Base-by-base conservation (phyloP, 2,329 filamentous ascomycete genomes). In the Xylaria hypoxylon region DNA sequence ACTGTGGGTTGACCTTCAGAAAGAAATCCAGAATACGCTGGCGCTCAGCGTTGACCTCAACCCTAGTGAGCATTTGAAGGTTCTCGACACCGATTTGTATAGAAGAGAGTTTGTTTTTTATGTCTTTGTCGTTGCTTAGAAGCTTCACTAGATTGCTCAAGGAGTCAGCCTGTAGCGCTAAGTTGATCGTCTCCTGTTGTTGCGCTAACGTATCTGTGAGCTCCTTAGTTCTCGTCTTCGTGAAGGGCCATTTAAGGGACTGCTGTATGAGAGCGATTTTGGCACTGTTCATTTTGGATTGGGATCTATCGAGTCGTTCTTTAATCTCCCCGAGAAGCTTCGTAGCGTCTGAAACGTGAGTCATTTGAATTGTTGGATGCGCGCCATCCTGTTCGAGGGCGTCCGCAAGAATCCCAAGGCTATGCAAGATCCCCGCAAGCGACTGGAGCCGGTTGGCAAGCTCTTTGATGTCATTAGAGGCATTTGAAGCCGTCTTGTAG, bases 181-280 rank as follows among this genome's bases (percentile, higher is more conserved):
- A 48, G n/a, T 47, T 61, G 17, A 76, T 60, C 0, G n/a, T 69
- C 1, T 68, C 24, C 26, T 73, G 72, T 28, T 76, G 73, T 3
- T 65, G 63, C 1, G 67, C 19, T 15, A 78, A 35, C 3, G 74
- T 65, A 5, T 66, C 40, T 1, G 70, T 60, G 11, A 77, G 45
- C 8, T 71, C 63, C 19, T 63, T 68, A 10, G 72, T 70, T 28
- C 68, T 58, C 5, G 55, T 56, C 3, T 65, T 68, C 2, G 71
- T 69, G 44, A 75, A 72, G 8, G 74, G 71, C 75, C 73, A 76
- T 40, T 67, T 64, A 22, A 72, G 35, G 5, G 59, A 64, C 5
- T 63, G 58, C 26, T 65, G 65, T 5, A 71, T 26, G 7, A 4
- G 38, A 5, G 26, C 60, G 47, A 65, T 15, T 26, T 51, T 58